These are phyloP conservation scores for Phyllosticta ampelicida DNA, from an alignment of 2,329 filamentous ascomycete genomes.

Conservation along the genomic window DNA sequence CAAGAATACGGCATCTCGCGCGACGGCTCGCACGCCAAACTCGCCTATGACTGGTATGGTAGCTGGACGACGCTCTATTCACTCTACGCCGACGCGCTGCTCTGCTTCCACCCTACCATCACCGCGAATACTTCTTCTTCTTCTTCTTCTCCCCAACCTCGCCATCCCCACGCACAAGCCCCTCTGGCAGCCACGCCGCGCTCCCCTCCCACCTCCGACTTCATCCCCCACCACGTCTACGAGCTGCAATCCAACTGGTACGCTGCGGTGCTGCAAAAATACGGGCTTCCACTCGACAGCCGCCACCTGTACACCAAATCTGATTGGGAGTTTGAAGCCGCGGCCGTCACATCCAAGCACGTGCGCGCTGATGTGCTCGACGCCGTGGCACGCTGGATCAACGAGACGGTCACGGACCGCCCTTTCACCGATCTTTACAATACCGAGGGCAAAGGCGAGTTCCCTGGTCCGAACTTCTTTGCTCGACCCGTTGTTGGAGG, in stretches of 20 bases:
- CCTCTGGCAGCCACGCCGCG: constrained; percentile 11
- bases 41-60: constrained; percentile 70
- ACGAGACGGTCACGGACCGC: constrained; percentile 65
- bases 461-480: constrained; percentile 65
- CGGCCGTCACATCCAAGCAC: constrained; percentile 59
- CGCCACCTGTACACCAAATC: constrained; percentile 79
- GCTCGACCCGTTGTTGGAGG: constrained; percentile 75
- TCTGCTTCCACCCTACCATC: constrained; percentile 63
- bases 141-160: constrained; percentile 12
- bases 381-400: constrained; percentile 68
- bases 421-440: constrained; percentile 76
- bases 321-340: constrained; percentile 86
- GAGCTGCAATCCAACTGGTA: constrained; percentile 75
- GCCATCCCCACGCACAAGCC: constrained; percentile 49
- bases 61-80: constrained; percentile 83
- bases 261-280: constrained; percentile 63
- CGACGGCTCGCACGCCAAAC: constrained; percentile 60
- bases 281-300: constrained; percentile 72
- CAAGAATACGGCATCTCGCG: constrained; percentile 57
- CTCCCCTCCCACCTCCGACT: constrained; percentile 33
- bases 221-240: constrained; percentile 69
- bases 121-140: constrained; percentile 22
- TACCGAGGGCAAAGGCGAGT: constrained; percentile 66
- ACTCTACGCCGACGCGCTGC: constrained; percentile 66
- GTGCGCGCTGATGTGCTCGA: constrained; percentile 63